phyloP scores from a whole-genome alignment of 441 rosid species.

The Brassica hybrid region DNA sequence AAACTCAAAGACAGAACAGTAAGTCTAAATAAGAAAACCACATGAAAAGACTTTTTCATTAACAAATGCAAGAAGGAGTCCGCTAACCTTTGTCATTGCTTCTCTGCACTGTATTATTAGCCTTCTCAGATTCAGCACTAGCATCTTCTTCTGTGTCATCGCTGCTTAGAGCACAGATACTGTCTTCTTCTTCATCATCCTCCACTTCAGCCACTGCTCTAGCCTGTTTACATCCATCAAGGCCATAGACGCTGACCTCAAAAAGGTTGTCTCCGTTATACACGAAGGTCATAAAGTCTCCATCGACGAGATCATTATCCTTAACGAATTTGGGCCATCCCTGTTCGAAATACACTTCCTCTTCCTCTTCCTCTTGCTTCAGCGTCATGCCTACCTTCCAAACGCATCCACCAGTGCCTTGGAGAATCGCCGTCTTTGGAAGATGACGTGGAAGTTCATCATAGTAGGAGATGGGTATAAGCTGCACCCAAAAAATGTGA shows the following conservation, averaged over 20 bases:
- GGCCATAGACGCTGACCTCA: conserved; percentile 34
- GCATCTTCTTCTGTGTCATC: conserved; percentile 2
- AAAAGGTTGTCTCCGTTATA: conserved; percentile 25
- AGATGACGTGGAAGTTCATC: conserved; percentile 23
- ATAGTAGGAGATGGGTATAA: conserved; percentile 24
- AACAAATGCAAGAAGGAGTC: not conserved
- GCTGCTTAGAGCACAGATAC: conserved; percentile 6
- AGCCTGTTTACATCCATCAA: conserved; percentile 20
- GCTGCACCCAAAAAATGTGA: not conserved
- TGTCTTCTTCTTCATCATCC: not conserved
- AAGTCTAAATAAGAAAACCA: no score
- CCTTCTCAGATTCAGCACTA: not conserved
- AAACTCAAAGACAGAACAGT: no score
- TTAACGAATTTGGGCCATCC: conserved; percentile 32
- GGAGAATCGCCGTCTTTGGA: conserved; percentile 28
- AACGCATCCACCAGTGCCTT: conserved; percentile 21
- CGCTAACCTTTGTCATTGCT: conserved; percentile 21
- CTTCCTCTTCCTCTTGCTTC: not conserved
- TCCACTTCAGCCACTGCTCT: not conserved
- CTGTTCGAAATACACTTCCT: conserved; percentile 3
- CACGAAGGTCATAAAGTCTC: conserved; percentile 35
- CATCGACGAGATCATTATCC: conserved; percentile 26
- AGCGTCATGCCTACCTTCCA: conserved; percentile 12
- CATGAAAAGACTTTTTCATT: no score
- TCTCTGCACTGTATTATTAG: not conserved